Base-by-base conservation (phyloP, 1,284 basidiomycete species). In the Xerocomus tenax region DNA sequence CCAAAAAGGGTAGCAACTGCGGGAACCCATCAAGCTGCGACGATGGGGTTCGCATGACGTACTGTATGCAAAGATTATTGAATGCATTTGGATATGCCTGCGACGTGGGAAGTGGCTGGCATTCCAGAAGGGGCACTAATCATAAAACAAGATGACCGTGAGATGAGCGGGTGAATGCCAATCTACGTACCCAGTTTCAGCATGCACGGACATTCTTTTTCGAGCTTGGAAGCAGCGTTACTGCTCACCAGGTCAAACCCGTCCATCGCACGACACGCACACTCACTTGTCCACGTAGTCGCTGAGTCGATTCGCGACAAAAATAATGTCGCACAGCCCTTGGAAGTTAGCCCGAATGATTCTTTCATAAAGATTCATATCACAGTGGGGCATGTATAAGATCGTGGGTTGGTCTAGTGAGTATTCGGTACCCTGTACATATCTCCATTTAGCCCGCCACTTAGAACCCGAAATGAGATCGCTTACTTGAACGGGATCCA, bases 301-400 rank as follows among this genome's bases (percentile, higher is more conserved):
- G 46, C 61, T 58, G 56, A 77, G 66, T 48, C 62, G 63, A 61
- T 77, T 77, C 46, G 72, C 74, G 53, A 77, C 56, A 56, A 77
- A 69, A 45, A 78, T 53, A 35, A 74, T 54, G 32, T 59, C 60
- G 47, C 63, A 56, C 50, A 77, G 57, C 12, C 58, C 56, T 13
- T 70, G 69, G 28, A 54, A 82, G 62, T 87, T 87, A 13, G 74
- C 73, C 52, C 73, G 72, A 50, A 87, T 64, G 42, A 86, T 60
- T 55, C 68, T 73, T 61, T 87, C 82, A 65, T 87, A 86, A 23
- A 87, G 71, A 51, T 73, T 71, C 61, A 82, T 60, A 61, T 85
- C 83, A 61, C 85, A 87, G 62, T 87, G 84, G 28, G 84, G 85
- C 84, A 87, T 86, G 68, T 78, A 86, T 48, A 80, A 70, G 49